Base-by-base conservation (phyloP, 805 yeast genomes). In the Candida suzukii region DNA sequence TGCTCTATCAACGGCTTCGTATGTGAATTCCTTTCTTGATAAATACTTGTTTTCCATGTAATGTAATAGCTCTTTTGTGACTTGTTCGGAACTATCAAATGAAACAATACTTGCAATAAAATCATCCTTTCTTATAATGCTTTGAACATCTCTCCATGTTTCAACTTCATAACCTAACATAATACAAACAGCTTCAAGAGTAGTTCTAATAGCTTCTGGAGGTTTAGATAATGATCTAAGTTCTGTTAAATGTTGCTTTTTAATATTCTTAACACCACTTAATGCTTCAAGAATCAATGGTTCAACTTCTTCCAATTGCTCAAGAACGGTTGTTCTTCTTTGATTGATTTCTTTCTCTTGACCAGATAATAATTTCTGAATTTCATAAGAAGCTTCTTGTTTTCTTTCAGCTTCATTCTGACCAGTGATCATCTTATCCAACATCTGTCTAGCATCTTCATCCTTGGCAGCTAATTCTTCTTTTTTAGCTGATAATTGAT, bases 321-420 rank as follows among this genome's bases (percentile, higher is more conserved):
- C 56, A 61, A 76, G 55, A 0, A 87, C 96, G 2, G 54, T 49
- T 0, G 59, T 56, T 46, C 76, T 70, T 28, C 95, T 70, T 12
- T 59, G 63, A 4, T 67, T 65, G 6, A 91, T 75, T 40, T 74
- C 77, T 2, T 55, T 53, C 40, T 87, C 91, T 50, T 87, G 95
- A 29, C 67, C 69, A 25, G 72, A 78, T 26, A 91, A 66, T 6
- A 87, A 80, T 16, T 70, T 72, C 50, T 83, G 86, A 11, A 91
- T 83, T 38, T 78, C 83, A 3, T 83, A 63, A 0, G 96, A 86
- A 8, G 93, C 88, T 45, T 85, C 95, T 44, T 84, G 83, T 50
- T 83, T 88, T 47, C 96, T 69, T 56, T 91, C 98, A 0, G 97
- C 91, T 51, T 88, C 95, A 54, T 86, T 88, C 56, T 91, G 98